These are phyloP conservation scores for Pythium brachiatum DNA, from an alignment of 352 stramenopile genomes.

Conservation along the genomic window DNA sequence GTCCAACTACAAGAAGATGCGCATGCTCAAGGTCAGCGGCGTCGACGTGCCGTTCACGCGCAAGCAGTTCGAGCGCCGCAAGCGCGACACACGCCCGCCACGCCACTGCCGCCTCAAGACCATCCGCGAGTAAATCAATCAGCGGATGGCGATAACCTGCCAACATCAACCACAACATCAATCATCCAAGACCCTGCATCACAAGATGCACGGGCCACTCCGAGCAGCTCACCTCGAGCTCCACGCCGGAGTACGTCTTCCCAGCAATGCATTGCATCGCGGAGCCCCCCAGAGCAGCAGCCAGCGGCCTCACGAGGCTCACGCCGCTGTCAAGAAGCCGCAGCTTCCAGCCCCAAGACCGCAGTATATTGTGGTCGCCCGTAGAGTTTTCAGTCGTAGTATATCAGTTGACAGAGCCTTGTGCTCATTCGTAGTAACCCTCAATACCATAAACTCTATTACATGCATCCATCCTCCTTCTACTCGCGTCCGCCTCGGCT, in stretches of 20 bases:
- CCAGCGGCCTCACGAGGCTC: too few relatives aligned
- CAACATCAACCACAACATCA: conserved; percentile 1
- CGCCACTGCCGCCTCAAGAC: conserved; percentile 19
- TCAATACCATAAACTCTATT: not conserved
- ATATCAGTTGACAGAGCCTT: not conserved
- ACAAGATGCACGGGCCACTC: not conserved
- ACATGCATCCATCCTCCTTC: not conserved
- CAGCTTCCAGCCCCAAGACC: not conserved
- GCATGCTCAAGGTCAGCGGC: conserved; percentile 32
- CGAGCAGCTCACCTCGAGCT: not conserved
- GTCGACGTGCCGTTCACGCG: conserved; percentile 56
- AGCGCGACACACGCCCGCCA: conserved; percentile 16
- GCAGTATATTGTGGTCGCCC: not conserved
- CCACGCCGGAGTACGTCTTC: not conserved
- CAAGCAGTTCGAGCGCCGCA: conserved; percentile 52
- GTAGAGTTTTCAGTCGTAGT: not conserved
- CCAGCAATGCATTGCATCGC: not conserved
- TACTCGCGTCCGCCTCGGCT: conserved; percentile 12
- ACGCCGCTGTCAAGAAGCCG: too few relatives aligned
- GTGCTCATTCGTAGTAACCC: not conserved
- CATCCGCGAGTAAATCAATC: conserved; percentile 16
- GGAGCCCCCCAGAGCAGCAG: too few relatives aligned
- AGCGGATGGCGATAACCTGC: not conserved
- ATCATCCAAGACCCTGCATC: not conserved
- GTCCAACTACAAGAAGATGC: conserved; percentile 31